Conservation (phyloP, 1,284 basidiomycete species). For the Pterulicium gracile region DNA sequence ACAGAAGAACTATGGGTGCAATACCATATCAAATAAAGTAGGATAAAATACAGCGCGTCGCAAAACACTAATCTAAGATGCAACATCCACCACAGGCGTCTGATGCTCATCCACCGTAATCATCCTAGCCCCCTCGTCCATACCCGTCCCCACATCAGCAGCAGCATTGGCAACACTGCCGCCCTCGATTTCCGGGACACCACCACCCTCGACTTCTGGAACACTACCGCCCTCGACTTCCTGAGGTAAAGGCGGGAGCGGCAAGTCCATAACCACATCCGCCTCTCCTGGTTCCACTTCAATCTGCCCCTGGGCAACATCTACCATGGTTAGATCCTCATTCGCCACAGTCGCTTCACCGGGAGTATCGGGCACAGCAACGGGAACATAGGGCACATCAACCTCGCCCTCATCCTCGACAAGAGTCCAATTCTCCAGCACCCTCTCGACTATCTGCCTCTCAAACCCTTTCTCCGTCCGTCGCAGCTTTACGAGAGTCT, state of each 20-base stretch:
- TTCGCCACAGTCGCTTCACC: conserved; percentile 2
- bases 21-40: too few relatives aligned
- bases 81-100: too few relatives aligned
- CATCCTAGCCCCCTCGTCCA: too few relatives aligned
- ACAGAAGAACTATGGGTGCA: too few relatives aligned
- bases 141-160: too few relatives aligned
- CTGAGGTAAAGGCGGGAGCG: background rate
- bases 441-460: conserved; percentile 57
- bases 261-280: background rate
- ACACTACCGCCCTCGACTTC: background rate
- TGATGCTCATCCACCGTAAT: too few relatives aligned
- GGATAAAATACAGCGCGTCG: too few relatives aligned
- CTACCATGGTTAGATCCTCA: background rate
- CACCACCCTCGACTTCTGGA: too few relatives aligned
- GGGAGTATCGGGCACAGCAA: too few relatives aligned
- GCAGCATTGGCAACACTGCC: background rate
- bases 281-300: background rate
- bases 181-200: background rate
- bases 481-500: conserved; percentile 49
- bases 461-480: conserved; percentile 46
- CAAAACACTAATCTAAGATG: too few relatives aligned
- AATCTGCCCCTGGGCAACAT: background rate
- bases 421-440: conserved; percentile 47
- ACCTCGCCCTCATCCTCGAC: too few relatives aligned
- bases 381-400: too few relatives aligned